These are phyloP conservation scores for Kodamaea suecica DNA, from an alignment of 1,139 yeast species.

Conservation along the genomic window DNA sequence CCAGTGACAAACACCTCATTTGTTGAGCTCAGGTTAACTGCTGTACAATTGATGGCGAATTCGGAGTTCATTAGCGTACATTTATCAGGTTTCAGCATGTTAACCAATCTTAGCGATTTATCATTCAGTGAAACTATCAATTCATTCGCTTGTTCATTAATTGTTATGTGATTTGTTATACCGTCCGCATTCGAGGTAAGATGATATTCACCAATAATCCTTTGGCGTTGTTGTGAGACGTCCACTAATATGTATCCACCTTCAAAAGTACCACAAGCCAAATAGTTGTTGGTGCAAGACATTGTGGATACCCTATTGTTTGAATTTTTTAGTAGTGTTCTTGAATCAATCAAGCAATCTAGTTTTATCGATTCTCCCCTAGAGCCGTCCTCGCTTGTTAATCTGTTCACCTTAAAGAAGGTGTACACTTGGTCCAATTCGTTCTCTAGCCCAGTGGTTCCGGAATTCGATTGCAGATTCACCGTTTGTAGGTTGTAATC, in stretches of 20 bases:
- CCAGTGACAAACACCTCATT: slow-evolving; percentile 49
- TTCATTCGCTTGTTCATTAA: slow-evolving; percentile 26
- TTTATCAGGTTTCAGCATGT: slow-evolving; percentile 16
- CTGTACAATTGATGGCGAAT: slow-evolving; percentile 53
- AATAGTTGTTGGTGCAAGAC: slow-evolving; percentile 38
- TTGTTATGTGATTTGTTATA: slow-evolving; percentile 52
- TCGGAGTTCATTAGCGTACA: slow-evolving; percentile 22
- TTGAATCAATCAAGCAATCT: slow-evolving; percentile 40
- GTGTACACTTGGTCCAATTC: slow-evolving; percentile 24
- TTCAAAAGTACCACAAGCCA: slow-evolving; percentile 55
- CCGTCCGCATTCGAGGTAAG: slow-evolving; percentile 48
- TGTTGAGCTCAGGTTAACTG: slow-evolving; percentile 34
- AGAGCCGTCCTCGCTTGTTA: slow-evolving; percentile 10
- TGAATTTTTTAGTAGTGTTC: slow-evolving; percentile 27
- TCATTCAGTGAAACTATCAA: slow-evolving; percentile 51
- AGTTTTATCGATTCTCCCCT: slow-evolving; percentile 19
- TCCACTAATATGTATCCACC: slow-evolving; percentile 47
- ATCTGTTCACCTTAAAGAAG: slow-evolving; percentile 37
- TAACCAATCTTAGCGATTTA: slow-evolving; percentile 38
- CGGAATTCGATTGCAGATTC: background rate
- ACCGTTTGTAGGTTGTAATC: slow-evolving; percentile 29
- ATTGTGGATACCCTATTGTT: slow-evolving; percentile 49
- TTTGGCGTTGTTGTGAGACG: slow-evolving; percentile 9
- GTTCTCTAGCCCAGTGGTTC: background rate
- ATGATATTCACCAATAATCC: slow-evolving; percentile 31